Conservation (phyloP, 768 basidiomycete species). For the Chalciporus pseudorubinellus region DNA sequence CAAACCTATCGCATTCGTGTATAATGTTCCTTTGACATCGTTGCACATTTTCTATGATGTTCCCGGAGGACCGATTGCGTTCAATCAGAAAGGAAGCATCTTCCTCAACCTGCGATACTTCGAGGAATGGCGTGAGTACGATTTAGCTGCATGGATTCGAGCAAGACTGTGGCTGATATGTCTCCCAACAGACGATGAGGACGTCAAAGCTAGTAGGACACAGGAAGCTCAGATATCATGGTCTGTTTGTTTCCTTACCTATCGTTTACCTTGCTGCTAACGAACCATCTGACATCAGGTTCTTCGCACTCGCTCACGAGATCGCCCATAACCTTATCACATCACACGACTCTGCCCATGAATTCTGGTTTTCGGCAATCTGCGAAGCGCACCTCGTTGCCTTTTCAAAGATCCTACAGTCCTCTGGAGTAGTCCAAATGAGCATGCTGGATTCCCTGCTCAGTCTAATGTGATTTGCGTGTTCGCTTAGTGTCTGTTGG, state of each 20-base stretch:
- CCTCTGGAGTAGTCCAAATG: too few relatives aligned
- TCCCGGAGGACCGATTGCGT: conserved; percentile 78
- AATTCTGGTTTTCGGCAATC: conserved; percentile 88
- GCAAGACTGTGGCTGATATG: too few relatives aligned
- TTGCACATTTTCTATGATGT: conserved; percentile 84
- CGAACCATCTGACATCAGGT: conserved; percentile 47
- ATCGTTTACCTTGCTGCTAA: neutral
- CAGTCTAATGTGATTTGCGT: too few relatives aligned
- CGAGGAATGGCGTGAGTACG: conserved; percentile 73
- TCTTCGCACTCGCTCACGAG: conserved; percentile 85
- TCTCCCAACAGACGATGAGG: neutral
- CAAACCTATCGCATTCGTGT: conserved; percentile 60
- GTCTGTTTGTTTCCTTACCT: neutral
- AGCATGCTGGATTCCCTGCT: too few relatives aligned
- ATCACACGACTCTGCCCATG: conserved; percentile 84
- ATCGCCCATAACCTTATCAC: conserved; percentile 86
- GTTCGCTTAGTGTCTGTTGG: too few relatives aligned
- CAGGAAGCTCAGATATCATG: neutral
- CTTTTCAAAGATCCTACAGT: conserved; percentile 29
- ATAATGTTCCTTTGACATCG: conserved; percentile 64
- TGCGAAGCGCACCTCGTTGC: conserved; percentile 58
- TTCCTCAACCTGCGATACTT: conserved; percentile 85
- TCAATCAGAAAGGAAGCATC: conserved; percentile 83
- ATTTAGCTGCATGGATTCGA: neutral
- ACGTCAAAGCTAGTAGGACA: neutral